Percentiles rank a stretch among this genome's conserved stretches.
phyloP scores from a whole-genome alignment of 1,284 basidiomycete genomes.

The Melampsora larici-populina region DNA sequence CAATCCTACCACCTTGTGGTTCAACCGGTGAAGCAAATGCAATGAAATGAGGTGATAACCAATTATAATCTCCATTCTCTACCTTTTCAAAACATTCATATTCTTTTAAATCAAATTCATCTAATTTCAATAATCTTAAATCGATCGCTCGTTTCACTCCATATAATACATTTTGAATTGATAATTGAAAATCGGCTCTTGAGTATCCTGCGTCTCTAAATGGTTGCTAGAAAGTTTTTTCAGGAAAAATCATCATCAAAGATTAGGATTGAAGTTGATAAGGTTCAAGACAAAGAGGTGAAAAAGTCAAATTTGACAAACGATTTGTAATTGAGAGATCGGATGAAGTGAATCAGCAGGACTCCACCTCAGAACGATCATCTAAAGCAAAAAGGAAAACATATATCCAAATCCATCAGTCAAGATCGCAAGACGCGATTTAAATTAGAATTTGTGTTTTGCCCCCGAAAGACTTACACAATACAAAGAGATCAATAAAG shows the following conservation, averaged over 20 bases:
- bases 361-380: slow-evolving; percentile 85
- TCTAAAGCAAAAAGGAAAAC: too few species aligned
- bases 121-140: slow-evolving; percentile 81
- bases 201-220: slow-evolving; percentile 95
- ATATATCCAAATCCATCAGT: slow-evolving; percentile 14
- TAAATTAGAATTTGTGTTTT: too few species aligned
- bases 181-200: slow-evolving; percentile 84
- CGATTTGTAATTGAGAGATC: slow-evolving; percentile 64
- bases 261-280: too few species aligned
- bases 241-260: too few species aligned
- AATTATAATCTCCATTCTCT: slow-evolving; percentile 93
- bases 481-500: slow-evolving; percentile 84
- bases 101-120: slow-evolving; percentile 75
- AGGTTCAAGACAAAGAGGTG: too few species aligned
- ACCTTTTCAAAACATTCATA: slow-evolving; percentile 93
- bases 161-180: slow-evolving; percentile 57
- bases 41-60: slow-evolving; percentile 86
- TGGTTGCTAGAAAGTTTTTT: slow-evolving; percentile 62
- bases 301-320: too few species aligned
- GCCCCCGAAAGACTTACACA: slow-evolving; percentile 66
- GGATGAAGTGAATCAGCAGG: slow-evolving; percentile 94
- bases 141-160: slow-evolving; percentile 65
- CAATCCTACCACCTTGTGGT: slow-evolving; percentile 56
- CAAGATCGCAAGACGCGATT: not conserved
- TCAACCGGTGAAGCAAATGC: slow-evolving; percentile 94